Base-by-base conservation (phyloP, 306 rosid species). In the Cucurbita moschata region DNA sequence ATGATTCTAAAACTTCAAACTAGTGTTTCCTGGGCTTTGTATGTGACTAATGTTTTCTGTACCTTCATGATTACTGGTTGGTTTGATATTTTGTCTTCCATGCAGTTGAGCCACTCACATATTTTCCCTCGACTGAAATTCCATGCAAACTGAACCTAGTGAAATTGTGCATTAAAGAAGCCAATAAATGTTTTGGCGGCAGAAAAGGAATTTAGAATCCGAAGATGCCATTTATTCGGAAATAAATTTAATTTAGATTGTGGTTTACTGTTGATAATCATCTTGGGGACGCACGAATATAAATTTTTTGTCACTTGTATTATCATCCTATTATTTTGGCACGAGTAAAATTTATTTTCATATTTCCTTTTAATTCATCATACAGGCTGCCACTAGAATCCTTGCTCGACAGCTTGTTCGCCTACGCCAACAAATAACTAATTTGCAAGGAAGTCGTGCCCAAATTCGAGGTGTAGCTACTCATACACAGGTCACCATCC, bases 401-500 rank as follows among this genome's bases (percentile, higher is more conserved):
- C 77, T 93, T 76, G 98, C 98, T 82, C 97, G 97, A 47, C 98
- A 93, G 67, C 98, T 93, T 46, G 97, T 93, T 76, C 83, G 98
- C 77, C 80, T 93, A 54, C 96, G 98, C 53, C 98, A 93, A 86
- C 98, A 93, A 74, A 93, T 93, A 82, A 88, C 94, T 72, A 93
- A 93, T 87, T 81, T 93, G 83, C 98, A 93, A 79, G 98, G 98
- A 51, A 93, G 98, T 79, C 98, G 98, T 65, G 98, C 98, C 59
- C 98, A 93, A 77, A 90, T 93, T 76, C 86, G 98, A 86, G 98
- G 98, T 14, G 96, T 93, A 52, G 85, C 96, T 78, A 93, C 98
- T 76, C 98, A 93, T 75, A 93, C 98, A 26, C 98, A 93, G 96
- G 98, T 87, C 13, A 52, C 40, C 11, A 55, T 69, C 57, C 14